These are phyloP conservation scores for Rhizophagus sp. DNA, from an alignment of 192 early-diverging fungal species.

Conservation along the genomic window DNA sequence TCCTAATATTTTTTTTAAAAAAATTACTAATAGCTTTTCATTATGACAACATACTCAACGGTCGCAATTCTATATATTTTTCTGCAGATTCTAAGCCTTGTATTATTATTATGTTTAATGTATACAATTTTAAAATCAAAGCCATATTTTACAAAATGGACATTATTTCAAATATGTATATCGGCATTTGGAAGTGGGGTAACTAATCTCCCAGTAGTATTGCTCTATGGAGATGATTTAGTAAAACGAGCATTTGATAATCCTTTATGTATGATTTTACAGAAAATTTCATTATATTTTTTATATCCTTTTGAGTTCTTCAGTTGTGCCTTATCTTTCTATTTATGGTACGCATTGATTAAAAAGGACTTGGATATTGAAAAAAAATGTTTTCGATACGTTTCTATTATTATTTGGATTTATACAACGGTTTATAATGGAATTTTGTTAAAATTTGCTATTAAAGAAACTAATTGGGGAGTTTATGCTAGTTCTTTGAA, in stretches of 20 bases:
- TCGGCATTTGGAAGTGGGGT: not conserved
- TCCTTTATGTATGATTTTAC: not conserved
- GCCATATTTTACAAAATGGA: constrained; percentile 3
- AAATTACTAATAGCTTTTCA: not conserved
- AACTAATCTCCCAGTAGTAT: not conserved
- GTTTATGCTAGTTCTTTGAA: not conserved
- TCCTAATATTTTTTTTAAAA: no score
- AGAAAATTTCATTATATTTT: not conserved
- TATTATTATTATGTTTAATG: not conserved
- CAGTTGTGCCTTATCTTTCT: not conserved
- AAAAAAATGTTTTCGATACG: not conserved
- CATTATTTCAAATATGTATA: constrained; percentile 3
- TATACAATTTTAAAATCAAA: not conserved
- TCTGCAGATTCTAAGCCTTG: not conserved
- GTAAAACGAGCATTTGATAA: not conserved
- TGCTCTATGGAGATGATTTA: not conserved
- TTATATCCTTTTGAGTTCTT: not conserved
- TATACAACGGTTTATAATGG: not conserved
- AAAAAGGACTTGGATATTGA: not conserved
- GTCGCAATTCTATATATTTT: no score
- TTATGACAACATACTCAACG: not conserved
- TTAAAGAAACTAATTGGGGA: not conserved
- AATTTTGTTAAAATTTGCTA: not conserved
- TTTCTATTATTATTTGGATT: not conserved
- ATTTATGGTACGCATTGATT: constrained; percentile 18